Evolutionary conservation across 371 early-diverging fungal genomes (phyloP).

Genomic region (Choanephora cucurbitarum): DNA sequence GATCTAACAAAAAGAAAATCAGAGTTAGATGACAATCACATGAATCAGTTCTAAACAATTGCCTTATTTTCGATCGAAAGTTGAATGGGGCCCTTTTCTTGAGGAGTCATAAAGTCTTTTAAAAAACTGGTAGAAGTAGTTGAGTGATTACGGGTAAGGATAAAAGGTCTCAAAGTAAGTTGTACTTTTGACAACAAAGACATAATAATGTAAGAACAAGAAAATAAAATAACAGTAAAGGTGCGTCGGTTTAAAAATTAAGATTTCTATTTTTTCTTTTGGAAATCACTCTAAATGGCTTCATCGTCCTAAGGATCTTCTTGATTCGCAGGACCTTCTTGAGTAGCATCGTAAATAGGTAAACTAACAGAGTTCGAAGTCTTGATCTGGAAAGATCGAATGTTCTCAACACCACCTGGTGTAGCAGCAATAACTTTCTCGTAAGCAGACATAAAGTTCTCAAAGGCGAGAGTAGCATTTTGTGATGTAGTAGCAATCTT

Average conservation of each 20-base stretch:
- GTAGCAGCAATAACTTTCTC: conserved; percentile 60
- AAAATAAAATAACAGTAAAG: conserved; percentile 2
- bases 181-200: conserved; percentile 13
- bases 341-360: conserved; percentile 65
- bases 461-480: conserved; percentile 63
- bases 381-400: conserved; percentile 81
- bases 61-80: conserved; percentile 45
- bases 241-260: conserved; percentile 7
- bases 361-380: conserved; percentile 76
- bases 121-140: conserved; percentile 11
- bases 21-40: no score
- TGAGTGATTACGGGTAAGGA: conserved; percentile 3
- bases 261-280: conserved; percentile 24
- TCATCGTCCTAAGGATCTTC: conserved; percentile 36
- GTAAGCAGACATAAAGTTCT: conserved; percentile 73
- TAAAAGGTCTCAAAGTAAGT: conserved; percentile 10
- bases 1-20: conserved; percentile 35
- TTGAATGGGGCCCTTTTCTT: conserved; percentile 49
- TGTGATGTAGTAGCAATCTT: conserved; percentile 69
- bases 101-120: conserved; percentile 31
- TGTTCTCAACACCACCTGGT: conserved; percentile 75
- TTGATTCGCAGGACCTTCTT: conserved; percentile 26
- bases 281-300: no score
- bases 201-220: conserved; percentile 5
- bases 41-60: neutral